Evolutionary conservation across 371 early-diverging fungal species (phyloP).

Genomic region (Apophysomyces ossiformis): DNA sequence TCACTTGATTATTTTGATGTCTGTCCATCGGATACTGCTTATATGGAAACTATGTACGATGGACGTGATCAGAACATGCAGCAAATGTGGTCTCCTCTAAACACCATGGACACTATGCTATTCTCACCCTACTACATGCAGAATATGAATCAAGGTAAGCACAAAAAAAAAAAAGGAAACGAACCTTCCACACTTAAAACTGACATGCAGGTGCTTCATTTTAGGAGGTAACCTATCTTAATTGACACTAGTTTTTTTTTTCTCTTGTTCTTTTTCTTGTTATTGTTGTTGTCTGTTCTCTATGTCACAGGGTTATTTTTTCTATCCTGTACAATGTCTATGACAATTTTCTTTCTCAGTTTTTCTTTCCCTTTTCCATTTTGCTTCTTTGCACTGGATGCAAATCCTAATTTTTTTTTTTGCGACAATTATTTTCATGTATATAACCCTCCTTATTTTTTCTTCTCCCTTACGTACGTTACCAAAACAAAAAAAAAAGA

Average conservation of each 20-base stretch:
- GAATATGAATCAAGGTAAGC: conserved; percentile 9
- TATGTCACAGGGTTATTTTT: conserved; percentile 8
- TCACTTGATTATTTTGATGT: conserved; percentile 7
- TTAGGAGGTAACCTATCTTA: conserved; percentile 5
- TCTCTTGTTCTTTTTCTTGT: neutral
- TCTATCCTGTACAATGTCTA: neutral
- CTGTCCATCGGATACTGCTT: neutral
- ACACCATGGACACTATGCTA: conserved; percentile 11
- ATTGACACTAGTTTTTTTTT: neutral
- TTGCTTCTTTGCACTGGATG: conserved; percentile 5
- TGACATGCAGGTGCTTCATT: conserved; percentile 5
- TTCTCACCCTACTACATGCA: conserved; percentile 18
- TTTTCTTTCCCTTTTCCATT: neutral
- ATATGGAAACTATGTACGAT: conserved; percentile 10
- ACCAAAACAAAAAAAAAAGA: conserved; percentile 9
- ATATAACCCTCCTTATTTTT: conserved; percentile 11
- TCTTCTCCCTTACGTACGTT: neutral
- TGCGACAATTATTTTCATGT: neutral
- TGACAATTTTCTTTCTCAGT: neutral
- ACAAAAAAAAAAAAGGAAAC: neutral
- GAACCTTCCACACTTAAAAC: neutral
- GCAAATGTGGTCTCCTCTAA: conserved; percentile 1
- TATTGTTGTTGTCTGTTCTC: conserved; percentile 5
- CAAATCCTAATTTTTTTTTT: neutral
- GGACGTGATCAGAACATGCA: conserved; percentile 12